Base-by-base conservation (phyloP, 345 rosid species). In the Balakata baccata region DNA sequence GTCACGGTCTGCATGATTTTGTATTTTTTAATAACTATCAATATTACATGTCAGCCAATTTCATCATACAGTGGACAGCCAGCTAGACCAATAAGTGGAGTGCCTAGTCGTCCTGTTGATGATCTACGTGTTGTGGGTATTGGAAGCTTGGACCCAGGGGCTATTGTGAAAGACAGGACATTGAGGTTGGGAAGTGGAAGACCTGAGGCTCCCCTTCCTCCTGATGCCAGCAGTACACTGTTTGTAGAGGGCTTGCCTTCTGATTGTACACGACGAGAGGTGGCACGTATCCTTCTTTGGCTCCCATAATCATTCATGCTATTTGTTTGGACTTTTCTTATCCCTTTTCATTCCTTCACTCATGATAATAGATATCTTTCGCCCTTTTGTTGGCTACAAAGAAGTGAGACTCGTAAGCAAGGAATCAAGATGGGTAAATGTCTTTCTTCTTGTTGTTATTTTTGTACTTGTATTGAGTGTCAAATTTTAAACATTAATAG, bases 371-470 rank as follows among this genome's bases (percentile, higher is more conserved):
- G 92, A 89, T 80, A 89, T 89, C 57, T 89, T 89, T 71, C 92
- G 92, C 53, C 92, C 89, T 14, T 89, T 89, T 77, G 87, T 89
- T 74, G 89, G 94, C 81, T 89, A 88, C 83, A 88, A 85, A 72
- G 92, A 88, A 81, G 91, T 86, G 45, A 86, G 92, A 78, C 87
- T 89, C 51, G 94, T 89, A 8, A 84, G 76, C 85, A 89, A 88
- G 82, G 90, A 88, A 74, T 74, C 90, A 11, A 83, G 85, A 85
- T 82, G 75, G 61, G 94, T 86, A 80, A 82, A 88, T 72, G 65
- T 39, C 46, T 66, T 66, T 65, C 17, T 46, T 29, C 56, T 22
- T 16, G 58, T 54, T 64, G 17, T 7, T 47, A 5, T 11, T 20
- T 18, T 51, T 62, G 12, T 46, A 39, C 3, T 62, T 39, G 58